phyloP scores from a whole-genome alignment of 2,329 filamentous ascomycete genomes.

The Aspergillus flavus region DNA sequence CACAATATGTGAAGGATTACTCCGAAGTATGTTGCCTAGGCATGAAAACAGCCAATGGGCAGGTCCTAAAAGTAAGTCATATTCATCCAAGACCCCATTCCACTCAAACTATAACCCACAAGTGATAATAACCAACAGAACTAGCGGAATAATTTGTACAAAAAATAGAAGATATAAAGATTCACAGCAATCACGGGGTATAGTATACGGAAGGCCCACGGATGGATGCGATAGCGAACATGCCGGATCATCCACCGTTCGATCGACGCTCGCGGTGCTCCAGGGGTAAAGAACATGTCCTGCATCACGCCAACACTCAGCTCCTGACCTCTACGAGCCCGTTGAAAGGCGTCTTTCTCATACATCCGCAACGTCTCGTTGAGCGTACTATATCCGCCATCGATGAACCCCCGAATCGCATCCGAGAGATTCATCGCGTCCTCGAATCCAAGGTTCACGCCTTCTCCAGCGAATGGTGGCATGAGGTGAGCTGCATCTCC shows the following conservation, averaged over 20 bases:
- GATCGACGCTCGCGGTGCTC: not conserved
- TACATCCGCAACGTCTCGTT: not conserved
- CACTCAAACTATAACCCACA: too few relatives aligned
- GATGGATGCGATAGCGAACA: not conserved
- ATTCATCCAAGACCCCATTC: too few relatives aligned
- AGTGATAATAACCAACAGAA: not conserved
- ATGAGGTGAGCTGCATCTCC: constrained; percentile 36
- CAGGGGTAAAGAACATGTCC: not conserved
- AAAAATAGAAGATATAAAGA: not conserved
- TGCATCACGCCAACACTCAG: not conserved
- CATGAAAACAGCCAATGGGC: too few relatives aligned
- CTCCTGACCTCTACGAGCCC: not conserved
- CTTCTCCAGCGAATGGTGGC: constrained; percentile 32
- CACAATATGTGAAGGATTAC: too few relatives aligned
- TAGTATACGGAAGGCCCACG: not conserved
- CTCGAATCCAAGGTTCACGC: constrained; percentile 31
- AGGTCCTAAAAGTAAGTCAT: too few relatives aligned
- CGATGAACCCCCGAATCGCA: not conserved
- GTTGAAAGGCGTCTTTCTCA: not conserved
- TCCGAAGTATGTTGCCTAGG: too few relatives aligned
- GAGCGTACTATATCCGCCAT: not conserved
- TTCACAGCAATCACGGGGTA: not conserved
- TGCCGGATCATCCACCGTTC: not conserved
- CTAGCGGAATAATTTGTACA: not conserved
- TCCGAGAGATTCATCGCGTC: constrained; percentile 24